phyloP scores from a whole-genome alignment of 768 basidiomycete genomes.

The Suillus luteus region DNA sequence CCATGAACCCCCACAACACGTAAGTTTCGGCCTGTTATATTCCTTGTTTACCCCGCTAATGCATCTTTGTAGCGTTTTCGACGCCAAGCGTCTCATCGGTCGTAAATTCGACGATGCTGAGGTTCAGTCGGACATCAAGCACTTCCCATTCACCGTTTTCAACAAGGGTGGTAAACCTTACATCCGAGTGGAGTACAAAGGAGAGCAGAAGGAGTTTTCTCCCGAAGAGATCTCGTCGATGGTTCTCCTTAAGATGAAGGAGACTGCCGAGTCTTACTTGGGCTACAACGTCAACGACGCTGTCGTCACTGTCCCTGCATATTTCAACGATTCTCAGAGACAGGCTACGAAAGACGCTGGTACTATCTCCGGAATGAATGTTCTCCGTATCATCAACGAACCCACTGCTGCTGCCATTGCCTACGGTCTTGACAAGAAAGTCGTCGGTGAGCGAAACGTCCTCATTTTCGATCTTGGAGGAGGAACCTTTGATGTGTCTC shows the following conservation, averaged over 20 bases:
- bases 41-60: constrained; percentile 12
- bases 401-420: constrained; percentile 98
- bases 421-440: constrained; percentile 97
- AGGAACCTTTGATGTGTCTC: constrained; percentile 98
- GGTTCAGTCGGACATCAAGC: constrained; percentile 82
- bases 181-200: constrained; percentile 88
- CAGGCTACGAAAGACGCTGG: constrained; percentile 99
- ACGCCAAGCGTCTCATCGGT: constrained; percentile 97
- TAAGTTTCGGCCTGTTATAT: constrained; percentile 28
- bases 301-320: constrained; percentile 95
- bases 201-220: constrained; percentile 92
- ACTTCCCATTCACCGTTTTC: constrained; percentile 94
- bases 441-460: constrained; percentile 87
- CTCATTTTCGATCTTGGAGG: constrained; percentile 98
- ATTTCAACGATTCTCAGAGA: constrained; percentile 99
- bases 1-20: constrained; percentile 97
- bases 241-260: constrained; percentile 98
- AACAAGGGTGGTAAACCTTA: constrained; percentile 88
- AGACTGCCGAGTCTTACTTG: constrained; percentile 95
- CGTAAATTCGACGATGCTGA: constrained; percentile 86
- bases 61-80: constrained; percentile 72
- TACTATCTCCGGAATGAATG: constrained; percentile 89
- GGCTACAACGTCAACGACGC: constrained; percentile 84
- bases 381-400: constrained; percentile 99
- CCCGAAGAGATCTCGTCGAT: constrained; percentile 99